phyloP scores from a whole-genome alignment of 2,329 filamentous ascomycete species.

The Aureobasidium sp. region DNA sequence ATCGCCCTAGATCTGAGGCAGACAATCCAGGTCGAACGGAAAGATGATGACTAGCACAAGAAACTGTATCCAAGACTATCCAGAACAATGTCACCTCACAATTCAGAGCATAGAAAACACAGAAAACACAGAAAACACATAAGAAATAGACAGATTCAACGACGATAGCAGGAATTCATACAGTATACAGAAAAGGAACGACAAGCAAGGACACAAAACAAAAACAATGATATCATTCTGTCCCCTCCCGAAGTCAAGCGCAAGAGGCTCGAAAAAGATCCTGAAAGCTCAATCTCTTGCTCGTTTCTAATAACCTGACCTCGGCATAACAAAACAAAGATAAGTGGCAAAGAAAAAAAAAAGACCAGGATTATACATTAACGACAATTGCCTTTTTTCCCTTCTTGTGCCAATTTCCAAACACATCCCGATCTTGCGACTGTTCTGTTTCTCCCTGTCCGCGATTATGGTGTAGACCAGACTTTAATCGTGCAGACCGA shows the following conservation, averaged over 20 bases:
- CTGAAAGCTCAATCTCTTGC: neutral
- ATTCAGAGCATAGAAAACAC: neutral
- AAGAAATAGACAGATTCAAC: neutral
- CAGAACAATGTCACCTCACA: too few species aligned
- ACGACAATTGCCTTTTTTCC: neutral
- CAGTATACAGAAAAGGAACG: neutral
- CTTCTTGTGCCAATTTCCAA: neutral
- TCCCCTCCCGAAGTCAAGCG: neutral
- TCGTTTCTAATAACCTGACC: neutral
- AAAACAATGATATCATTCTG: constrained; percentile 1
- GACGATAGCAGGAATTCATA: neutral
- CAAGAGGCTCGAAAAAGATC: neutral
- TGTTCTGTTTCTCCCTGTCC: neutral
- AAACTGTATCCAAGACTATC: neutral
- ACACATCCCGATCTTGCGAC: neutral
- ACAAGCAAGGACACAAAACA: neutral
- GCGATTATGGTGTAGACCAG: neutral
- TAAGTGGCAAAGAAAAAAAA: neutral
- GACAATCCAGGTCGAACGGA: too few species aligned
- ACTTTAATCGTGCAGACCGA: constrained; percentile 48
- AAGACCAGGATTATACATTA: constrained; percentile 7
- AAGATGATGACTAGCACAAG: too few species aligned
- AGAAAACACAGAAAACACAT: neutral
- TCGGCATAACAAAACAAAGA: neutral
- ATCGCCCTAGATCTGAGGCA: too few species aligned